A percentile compares a stretch with the other conserved stretches of the same genome.
phyloP scores from a whole-genome alignment of 176 grass and related monocot species.

The Raddia distichophylla region DNA sequence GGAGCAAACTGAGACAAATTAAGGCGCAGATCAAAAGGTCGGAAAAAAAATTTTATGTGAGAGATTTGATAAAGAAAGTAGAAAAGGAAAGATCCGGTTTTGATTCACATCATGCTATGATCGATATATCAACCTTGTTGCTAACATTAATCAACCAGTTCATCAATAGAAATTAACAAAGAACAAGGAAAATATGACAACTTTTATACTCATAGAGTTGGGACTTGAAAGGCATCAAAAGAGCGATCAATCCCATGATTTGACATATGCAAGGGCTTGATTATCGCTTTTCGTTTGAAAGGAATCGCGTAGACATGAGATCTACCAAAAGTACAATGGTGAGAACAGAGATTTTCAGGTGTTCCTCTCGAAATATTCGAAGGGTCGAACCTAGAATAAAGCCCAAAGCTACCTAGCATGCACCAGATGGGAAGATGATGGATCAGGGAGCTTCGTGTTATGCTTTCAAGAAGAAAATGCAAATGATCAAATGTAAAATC shows the following conservation, averaged over 20 bases:
- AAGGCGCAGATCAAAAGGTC: background rate
- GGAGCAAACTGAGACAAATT: background rate
- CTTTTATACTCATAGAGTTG: background rate
- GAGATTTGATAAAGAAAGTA: background rate
- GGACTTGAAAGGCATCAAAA: background rate
- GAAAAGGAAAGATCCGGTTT: background rate
- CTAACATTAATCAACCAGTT: background rate
- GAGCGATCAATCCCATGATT: conserved; percentile 25
- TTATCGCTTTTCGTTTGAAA: conserved; percentile 2
- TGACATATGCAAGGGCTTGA: conserved; percentile 8
- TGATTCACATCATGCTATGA: background rate
- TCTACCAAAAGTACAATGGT: conserved; percentile 30
- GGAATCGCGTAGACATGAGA: conserved; percentile 27
- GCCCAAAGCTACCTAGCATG: background rate
- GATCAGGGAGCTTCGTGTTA: conserved; percentile 10
- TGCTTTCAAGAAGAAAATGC: background rate
- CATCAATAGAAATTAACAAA: background rate
- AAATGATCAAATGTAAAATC: conserved; percentile 22
- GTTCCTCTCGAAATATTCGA: background rate
- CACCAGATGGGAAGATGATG: background rate
- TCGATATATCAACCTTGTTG: background rate
- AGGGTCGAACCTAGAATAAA: background rate
- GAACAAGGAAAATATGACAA: conserved; percentile 9
- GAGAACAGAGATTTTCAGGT: background rate
- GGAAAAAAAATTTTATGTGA: conserved; percentile 4